These are phyloP conservation scores for Chlamydomonas applanata DNA, from an alignment of 139 green algal species.

Conservation along the genomic window DNA sequence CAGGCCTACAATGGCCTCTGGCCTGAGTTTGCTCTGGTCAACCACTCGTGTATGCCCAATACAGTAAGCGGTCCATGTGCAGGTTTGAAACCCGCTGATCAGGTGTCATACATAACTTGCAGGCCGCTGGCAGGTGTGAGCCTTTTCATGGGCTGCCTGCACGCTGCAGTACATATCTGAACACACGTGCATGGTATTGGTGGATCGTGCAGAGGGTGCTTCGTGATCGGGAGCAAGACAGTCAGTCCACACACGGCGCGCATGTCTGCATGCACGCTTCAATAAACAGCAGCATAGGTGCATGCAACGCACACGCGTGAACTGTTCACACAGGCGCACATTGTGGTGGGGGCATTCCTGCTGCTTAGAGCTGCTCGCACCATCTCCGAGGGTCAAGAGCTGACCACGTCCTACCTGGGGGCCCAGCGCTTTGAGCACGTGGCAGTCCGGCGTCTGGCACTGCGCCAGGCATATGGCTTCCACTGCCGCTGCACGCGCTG, in stretches of 20 bases:
- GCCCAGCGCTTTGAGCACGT: constrained; percentile 13
- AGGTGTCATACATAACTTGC: too few species aligned
- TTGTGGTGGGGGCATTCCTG: constrained; percentile 21
- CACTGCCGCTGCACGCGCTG: constrained; percentile 26
- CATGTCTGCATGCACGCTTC: too few species aligned
- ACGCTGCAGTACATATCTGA: too few species aligned
- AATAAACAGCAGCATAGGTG: too few species aligned
- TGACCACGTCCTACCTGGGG: constrained; percentile 31
- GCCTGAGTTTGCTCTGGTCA: constrained; percentile 42
- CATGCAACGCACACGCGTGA: not conserved
- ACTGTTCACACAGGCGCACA: not conserved
- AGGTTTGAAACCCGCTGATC: too few species aligned
- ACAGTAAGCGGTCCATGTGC: not conserved
- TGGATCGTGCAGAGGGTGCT: too few species aligned
- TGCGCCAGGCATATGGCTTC: constrained; percentile 27
- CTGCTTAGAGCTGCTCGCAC: constrained; percentile 18
- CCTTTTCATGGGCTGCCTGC: too few species aligned
- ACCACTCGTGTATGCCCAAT: constrained; percentile 44
- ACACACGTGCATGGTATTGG: too few species aligned
- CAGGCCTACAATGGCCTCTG: constrained; percentile 26
- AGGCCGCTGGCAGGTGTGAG: too few species aligned
- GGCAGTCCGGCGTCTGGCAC: constrained; percentile 7
- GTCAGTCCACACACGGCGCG: too few species aligned
- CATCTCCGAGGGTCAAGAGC: constrained; percentile 21
- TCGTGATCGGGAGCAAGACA: too few species aligned